Evolutionary conservation across 2,329 filamentous ascomycete genomes (phyloP), one percentile per base, ranked within the genome.

Genomic region (Hypoxylon sp.): DNA sequence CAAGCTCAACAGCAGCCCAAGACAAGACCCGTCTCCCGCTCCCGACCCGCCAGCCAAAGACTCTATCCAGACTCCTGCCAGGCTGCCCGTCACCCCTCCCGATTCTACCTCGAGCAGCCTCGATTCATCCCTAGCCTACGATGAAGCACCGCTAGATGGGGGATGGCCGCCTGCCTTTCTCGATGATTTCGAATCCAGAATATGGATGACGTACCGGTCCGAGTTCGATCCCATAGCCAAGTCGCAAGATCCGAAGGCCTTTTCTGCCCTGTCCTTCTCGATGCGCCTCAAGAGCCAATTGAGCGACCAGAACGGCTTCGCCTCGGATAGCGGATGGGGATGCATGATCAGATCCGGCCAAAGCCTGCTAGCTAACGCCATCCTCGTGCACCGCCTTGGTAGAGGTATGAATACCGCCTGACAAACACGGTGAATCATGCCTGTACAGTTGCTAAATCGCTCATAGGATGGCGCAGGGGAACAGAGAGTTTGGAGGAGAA

Each of bases 291-390:
- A 92, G 69, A 93, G 82, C 50, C 89, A 92, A 69, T 78, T 98
- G 4, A 83, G 86, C 9, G 91, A 97, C 45, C 85, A 91, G 55
- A 82, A 82, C 21, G 92, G 91, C 3, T 99, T 98, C 75, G 90
- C 91, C 9, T 94, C 92, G 1, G 95, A 99, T 73, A 93, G 91
- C 8, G 95, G 95, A 48, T 99, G 96, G 92, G 95, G 95, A 0
- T 99, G 95, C 72, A 99, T 99, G 95, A 98, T 99, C 67, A 83
- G 95, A 58, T 97, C 94, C 4, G 95, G 95, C 3, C 95, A 99
- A 78, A 94, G 91, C 69, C 81, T 99, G 21, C 80, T 99, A 37
- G 94, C 94, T 40, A 99, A 98, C 74, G 83, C 94, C 1, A 80
- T 98, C 67, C 77, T 86, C 15, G 82, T 90, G 52, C 78, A 93